Evolutionary conservation across 331 rosid genomes (phyloP), one percentile per base, ranked within the genome.

Genomic region (Phaseolus coccineus): DNA sequence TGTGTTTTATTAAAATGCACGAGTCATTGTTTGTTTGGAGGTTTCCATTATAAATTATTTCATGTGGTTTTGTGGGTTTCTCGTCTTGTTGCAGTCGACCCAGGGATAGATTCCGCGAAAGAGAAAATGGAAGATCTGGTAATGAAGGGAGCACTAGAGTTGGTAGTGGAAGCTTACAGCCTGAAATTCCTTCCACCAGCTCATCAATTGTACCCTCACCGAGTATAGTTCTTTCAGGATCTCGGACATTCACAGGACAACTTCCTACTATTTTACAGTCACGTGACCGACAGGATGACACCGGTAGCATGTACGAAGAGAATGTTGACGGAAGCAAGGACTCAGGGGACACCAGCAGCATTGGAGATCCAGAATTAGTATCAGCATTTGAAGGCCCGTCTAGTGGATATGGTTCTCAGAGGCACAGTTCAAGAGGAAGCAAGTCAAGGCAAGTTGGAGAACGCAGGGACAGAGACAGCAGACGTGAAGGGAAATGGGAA

Each of bases 401-500:
- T 15, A 77, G 90, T 69, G 92, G 92, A 47, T 90, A 79, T 63
- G 97, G 94, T 28, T 91, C 98, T 33, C 98, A 94, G 79, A 87
- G 97, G 83, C 97, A 90, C 51, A 77, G 87, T 51, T 91, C 94
- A n/a, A 85, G 98, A 74, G 97, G 97, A 71, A 88, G 89, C 89
- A 92, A 92, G 82, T 86, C 97, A 10, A 87, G 97, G 85, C 97
- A 89, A 83, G 83, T 84, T 22, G 88, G 89, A 16, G 97, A 94
- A 58, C 89, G 96, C 13, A 90, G 98, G 83, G 97, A 94, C 51
- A 79, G 97, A 42, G 98, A 92, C 24, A 85, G 57, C 70, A 89
- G 98, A 63, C 95, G 97, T 0, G 98, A 94, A 88, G 94, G 97
- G 35, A 94, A 94, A 84, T 94, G 98, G 98, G 98, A 94, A 89